These are phyloP conservation scores for Fraxinus latifolia DNA, from an alignment of 305 asterid species.

Conservation along the genomic window DNA sequence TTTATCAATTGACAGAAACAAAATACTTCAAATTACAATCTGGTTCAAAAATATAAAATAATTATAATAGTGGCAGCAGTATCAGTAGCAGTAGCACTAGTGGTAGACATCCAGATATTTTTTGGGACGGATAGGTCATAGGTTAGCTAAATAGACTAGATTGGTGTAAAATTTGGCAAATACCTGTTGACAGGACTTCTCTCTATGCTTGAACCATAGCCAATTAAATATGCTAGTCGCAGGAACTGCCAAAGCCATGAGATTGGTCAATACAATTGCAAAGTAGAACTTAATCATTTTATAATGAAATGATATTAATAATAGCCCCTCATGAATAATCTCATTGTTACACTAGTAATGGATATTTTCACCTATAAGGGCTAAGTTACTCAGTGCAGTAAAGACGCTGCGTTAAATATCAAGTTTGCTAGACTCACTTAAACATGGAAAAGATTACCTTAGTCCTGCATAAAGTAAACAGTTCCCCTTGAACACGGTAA, in stretches of 20 bases:
- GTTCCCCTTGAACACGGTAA: constrained; percentile 86
- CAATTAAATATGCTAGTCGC: constrained; percentile 93
- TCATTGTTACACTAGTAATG: constrained; percentile 3
- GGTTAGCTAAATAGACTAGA: constrained; percentile 2
- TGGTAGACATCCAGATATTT: neutral
- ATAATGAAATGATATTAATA: constrained; percentile 17
- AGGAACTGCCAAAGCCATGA: constrained; percentile 69
- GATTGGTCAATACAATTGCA: constrained; percentile 24
- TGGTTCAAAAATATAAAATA: constrained; percentile 4
- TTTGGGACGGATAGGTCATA: constrained; percentile 3
- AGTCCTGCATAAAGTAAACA: constrained; percentile 80
- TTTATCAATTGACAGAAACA: constrained; percentile 12
- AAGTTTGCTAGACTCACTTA: constrained; percentile 14
- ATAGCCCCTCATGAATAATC: constrained; percentile 16
- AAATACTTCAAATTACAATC: constrained; percentile 1
- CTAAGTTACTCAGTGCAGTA: constrained; percentile 12
- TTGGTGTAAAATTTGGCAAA: constrained; percentile 12
- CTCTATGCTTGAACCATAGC: constrained; percentile 83
- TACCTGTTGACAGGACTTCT: constrained; percentile 98
- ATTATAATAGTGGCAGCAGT: neutral
- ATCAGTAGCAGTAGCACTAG: neutral
- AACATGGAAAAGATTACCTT: constrained; percentile 54
- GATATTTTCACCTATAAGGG: constrained; percentile 7
- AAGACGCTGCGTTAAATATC: neutral
- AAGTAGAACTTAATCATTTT: constrained; percentile 20